These are phyloP conservation scores for Metschnikowia kunwiensis DNA, from an alignment of 805 yeast species.

Conservation along the genomic window DNA sequence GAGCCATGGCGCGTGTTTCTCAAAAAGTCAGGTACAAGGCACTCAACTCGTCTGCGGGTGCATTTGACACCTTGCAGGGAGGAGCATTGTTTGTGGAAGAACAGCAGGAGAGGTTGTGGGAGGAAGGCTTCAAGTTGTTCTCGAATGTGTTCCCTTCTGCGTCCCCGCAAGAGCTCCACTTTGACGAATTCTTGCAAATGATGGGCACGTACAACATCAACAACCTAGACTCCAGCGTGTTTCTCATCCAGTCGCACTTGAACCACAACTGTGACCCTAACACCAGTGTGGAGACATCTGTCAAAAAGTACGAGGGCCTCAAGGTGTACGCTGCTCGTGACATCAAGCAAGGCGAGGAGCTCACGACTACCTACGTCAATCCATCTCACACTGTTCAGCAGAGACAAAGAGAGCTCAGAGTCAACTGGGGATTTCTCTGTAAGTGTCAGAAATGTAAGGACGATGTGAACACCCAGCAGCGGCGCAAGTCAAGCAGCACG, in stretches of 20 bases:
- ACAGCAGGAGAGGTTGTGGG: constrained; percentile 58
- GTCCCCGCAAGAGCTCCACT: constrained; percentile 30
- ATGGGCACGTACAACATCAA: constrained; percentile 75
- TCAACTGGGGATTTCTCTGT: constrained; percentile 80
- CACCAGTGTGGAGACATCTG: constrained; percentile 46
- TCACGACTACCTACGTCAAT: constrained; percentile 66
- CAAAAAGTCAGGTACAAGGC: constrained; percentile 64
- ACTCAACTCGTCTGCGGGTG: constrained; percentile 52
- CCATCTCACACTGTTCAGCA: constrained; percentile 59
- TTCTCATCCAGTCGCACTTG: constrained; percentile 61
- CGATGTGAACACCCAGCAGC: constrained; percentile 45
- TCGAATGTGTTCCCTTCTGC: constrained; percentile 45
- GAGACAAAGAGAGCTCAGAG: constrained; percentile 62
- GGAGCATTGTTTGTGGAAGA: constrained; percentile 55
- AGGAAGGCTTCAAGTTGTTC: constrained; percentile 51
- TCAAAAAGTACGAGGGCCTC: constrained; percentile 51
- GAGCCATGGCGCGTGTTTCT: constrained; percentile 64
- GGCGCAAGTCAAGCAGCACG: constrained; percentile 42
- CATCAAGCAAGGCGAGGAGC: constrained; percentile 63
- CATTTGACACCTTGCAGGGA: constrained; percentile 50
- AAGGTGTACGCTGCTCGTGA: constrained; percentile 52
- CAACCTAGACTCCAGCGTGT: constrained; percentile 63
- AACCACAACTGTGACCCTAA: constrained; percentile 79
- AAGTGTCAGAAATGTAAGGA: constrained; percentile 60
- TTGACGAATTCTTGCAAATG: constrained; percentile 55